Conservation (phyloP, 345 rosid genomes). For the Aethionema arabicum region DNA sequence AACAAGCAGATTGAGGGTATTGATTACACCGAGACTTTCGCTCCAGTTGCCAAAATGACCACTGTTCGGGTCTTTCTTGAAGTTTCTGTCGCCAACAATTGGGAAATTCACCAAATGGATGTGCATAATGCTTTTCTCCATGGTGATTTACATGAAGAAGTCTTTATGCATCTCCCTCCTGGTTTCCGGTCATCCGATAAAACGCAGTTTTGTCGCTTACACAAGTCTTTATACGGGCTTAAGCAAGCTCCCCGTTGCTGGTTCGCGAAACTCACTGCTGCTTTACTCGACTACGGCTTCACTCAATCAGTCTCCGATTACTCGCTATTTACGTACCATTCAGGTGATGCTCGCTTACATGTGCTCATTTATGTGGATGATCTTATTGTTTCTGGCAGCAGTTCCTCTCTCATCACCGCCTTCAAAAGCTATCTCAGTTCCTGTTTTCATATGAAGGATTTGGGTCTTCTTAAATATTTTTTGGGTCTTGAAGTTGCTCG, state of each 20-base stretch:
- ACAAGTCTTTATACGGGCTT: background rate
- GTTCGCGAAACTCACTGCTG: background rate
- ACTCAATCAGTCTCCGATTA: background rate
- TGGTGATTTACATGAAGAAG: background rate
- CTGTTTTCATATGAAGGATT: background rate
- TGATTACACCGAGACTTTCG: too few relatives aligned
- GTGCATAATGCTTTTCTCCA: background rate
- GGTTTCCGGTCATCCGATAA: background rate
- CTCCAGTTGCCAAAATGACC: too few relatives aligned
- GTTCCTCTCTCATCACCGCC: background rate
- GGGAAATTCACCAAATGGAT: background rate
- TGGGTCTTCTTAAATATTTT: background rate
- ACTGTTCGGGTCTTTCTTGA: too few relatives aligned
- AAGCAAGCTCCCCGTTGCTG: background rate
- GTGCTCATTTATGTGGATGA: background rate
- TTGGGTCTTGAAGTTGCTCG: background rate
- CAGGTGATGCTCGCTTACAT: background rate
- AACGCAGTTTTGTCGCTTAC: background rate
- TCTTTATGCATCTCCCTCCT: background rate
- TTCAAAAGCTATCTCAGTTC: background rate
- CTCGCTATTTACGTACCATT: background rate
- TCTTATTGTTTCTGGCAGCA: background rate
- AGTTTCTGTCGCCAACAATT: too few relatives aligned
- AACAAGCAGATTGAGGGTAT: too few relatives aligned
- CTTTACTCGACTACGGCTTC: background rate